phyloP scores from a whole-genome alignment of 2,329 filamentous ascomycete genomes.

The Neocucurbitaria cava region DNA sequence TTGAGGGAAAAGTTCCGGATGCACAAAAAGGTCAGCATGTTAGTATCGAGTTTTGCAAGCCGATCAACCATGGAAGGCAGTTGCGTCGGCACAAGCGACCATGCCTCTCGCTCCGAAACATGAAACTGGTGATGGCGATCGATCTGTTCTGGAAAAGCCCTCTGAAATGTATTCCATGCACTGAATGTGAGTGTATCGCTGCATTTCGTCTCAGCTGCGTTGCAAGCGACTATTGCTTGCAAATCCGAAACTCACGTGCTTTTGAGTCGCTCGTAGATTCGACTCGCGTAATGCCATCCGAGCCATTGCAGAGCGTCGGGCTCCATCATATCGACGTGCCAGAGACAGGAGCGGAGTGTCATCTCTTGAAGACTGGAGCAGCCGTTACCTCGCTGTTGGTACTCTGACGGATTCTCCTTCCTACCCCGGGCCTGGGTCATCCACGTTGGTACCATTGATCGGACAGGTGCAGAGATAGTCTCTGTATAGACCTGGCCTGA shows the following conservation, averaged over 20 bases:
- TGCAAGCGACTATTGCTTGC: neutral
- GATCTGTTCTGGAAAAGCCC: constrained; percentile 26
- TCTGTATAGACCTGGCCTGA: constrained; percentile 29
- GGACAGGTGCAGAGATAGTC: constrained; percentile 9
- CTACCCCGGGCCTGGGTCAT: constrained; percentile 17
- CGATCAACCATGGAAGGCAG: constrained; percentile 20
- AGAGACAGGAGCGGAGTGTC: constrained; percentile 25
- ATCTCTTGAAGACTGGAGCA: constrained; percentile 24
- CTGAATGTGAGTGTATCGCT: constrained; percentile 25
- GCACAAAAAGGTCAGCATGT: constrained; percentile 27
- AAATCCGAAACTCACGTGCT: constrained; percentile 13
- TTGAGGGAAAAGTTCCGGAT: constrained; percentile 16
- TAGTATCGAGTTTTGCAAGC: constrained; percentile 17
- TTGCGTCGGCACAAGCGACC: constrained; percentile 6
- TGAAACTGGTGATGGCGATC: constrained; percentile 17
- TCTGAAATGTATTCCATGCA: constrained; percentile 23
- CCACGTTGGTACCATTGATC: constrained; percentile 30
- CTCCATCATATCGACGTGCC: constrained; percentile 21
- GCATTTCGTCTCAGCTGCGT: neutral
- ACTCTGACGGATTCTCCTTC: constrained; percentile 13
- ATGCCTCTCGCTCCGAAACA: constrained; percentile 2
- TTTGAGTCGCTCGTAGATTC: constrained; percentile 23
- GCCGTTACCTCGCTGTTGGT: constrained; percentile 14
- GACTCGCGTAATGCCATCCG: constrained; percentile 25
- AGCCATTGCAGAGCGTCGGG: constrained; percentile 24